Evolutionary conservation across 208 protist genomes (phyloP), one percentile per base, ranked within the genome.

Genomic region (Leishmania lainsoni): DNA sequence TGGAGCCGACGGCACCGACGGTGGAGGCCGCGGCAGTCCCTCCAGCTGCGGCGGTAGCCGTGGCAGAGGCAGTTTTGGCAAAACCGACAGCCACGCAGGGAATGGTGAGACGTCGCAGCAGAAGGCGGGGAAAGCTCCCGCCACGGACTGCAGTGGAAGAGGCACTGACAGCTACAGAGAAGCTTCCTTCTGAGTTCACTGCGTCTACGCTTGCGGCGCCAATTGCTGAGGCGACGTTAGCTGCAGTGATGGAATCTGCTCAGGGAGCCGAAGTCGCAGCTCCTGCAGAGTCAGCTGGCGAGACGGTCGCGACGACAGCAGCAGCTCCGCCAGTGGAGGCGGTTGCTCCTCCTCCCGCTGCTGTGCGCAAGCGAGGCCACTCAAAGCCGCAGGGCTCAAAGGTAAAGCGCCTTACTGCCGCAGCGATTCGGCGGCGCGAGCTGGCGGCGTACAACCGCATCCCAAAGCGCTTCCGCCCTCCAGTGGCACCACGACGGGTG

Each of bases 341-440:
- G 29, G 5, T 45, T 26, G 52, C 48, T 75, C 49, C 71, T 75
- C 49, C 71, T 9, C 49, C 49, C 48, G 71, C 71, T n/a, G 29
- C 35, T 42, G 68, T 65, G 79, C 78, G 81, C 65, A 52, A 61
- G 14, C 59, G 20, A 14, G 26, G 59, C 54, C 70, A 17, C 74
- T 26, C 59, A 35, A 78, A 84, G 74, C 66, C 29, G 80, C 79
- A 63, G 76, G 77, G 17, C 16, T 17, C 61, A 32, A 82, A 66
- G 65, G 16, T 20, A 52, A 84, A 80, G 59, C 70, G 58, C n/a
- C 59, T 84, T 29, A 80, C 68, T 52, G 52, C 81, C 1, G 81
- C 81, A 8, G 81, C 81, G 29, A 72, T 78, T 51, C 76, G 81
- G 42, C 81, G 81, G 12, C 81, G 81, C 81, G 81, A 84, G 76